Evolutionary conservation across 768 basidiomycete species (phyloP).

Genomic region (Amyloporia xantha): DNA sequence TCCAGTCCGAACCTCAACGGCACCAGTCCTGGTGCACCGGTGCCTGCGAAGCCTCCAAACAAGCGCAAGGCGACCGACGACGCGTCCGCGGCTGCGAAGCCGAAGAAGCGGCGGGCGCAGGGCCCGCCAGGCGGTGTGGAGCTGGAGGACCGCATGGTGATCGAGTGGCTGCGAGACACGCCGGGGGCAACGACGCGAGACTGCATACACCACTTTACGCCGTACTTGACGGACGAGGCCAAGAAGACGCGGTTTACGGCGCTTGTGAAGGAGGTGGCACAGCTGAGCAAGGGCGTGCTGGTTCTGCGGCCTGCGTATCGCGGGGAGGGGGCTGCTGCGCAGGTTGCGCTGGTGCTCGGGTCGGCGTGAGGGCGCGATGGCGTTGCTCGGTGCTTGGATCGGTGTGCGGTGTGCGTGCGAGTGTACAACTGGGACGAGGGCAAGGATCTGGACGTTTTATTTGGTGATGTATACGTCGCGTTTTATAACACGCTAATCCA

Average conservation of each 20-base stretch:
- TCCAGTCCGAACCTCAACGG: conserved; percentile 19
- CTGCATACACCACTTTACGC: conserved; percentile 75
- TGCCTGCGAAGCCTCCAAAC: conserved; percentile 31
- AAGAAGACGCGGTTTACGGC: conserved; percentile 73
- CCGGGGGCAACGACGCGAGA: conserved; percentile 70
- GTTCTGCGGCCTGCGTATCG: conserved; percentile 37
- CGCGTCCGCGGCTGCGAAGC: conserved; percentile 30
- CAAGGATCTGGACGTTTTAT: conserved; percentile 11
- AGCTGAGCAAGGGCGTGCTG: conserved; percentile 59
- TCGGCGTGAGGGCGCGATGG: too few species aligned
- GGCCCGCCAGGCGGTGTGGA: conserved; percentile 33
- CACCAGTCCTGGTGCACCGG: conserved; percentile 21
- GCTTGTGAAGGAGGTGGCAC: conserved; percentile 74
- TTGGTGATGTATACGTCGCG: background rate
- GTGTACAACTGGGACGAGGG: conserved; percentile 6
- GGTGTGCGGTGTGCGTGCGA: too few species aligned
- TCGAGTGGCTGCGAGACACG: conserved; percentile 69
- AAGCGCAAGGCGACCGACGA: conserved; percentile 57
- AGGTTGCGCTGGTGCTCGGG: background rate
- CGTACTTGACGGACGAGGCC: conserved; percentile 60
- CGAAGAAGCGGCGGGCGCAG: conserved; percentile 49
- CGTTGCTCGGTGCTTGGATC: too few species aligned
- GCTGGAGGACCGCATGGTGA: conserved; percentile 56
- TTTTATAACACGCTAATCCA: background rate
- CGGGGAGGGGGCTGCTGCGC: conserved; percentile 3